Base-by-base conservation (phyloP, 2,329 filamentous ascomycete genomes). In the Epichloe amarillans region DNA sequence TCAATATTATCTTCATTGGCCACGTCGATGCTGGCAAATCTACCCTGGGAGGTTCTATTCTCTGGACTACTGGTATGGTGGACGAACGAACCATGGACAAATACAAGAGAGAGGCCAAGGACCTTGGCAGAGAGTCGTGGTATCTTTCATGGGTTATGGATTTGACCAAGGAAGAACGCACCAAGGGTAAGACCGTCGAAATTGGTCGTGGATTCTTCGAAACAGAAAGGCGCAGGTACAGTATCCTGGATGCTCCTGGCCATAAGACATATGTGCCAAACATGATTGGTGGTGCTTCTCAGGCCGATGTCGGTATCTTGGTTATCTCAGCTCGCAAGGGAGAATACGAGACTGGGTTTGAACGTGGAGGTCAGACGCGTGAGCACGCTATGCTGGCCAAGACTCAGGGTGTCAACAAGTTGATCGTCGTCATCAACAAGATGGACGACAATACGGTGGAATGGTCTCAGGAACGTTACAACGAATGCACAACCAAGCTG, bases 1-100 rank as follows among this genome's bases (percentile, higher is more conserved):
- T 98, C 62, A 98, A 98, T 70, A 85, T 98, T 60, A 95, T 97
- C 57, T 96, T 97, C 71, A 86, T 97, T 63, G 91, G 93, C 48
- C 93, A 98, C 76, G 94, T 98, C 61, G 93, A 98, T 73, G 93
- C 93, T 49, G 93, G 93, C 60, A 98, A 98, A 73, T 96, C 89
- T 39, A 98, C 93, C 3, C 77, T 98, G 5, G 93, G 93, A 64
- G 93, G 93, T 47, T 87, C 87, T 49, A 95, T 98, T 56, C 76
- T 98, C 14, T 95, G 93, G 67, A 82, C 82, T 49, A 96, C 91
- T 5, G 93, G 93, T 54, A 98, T 97, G 93, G 93, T 98, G n/a
- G 94, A 98, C 63, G 89, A 98, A 70, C 82, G 93, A 66, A 98
- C 93, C 37, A 81, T 98, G 76, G 93, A 98, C 50, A 98, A 98